Percentiles rank a stretch among this genome's conserved stretches.
Conservation (phyloP, 1,284 basidiomycete genomes). For the Ceraceosorus guamensis region DNA sequence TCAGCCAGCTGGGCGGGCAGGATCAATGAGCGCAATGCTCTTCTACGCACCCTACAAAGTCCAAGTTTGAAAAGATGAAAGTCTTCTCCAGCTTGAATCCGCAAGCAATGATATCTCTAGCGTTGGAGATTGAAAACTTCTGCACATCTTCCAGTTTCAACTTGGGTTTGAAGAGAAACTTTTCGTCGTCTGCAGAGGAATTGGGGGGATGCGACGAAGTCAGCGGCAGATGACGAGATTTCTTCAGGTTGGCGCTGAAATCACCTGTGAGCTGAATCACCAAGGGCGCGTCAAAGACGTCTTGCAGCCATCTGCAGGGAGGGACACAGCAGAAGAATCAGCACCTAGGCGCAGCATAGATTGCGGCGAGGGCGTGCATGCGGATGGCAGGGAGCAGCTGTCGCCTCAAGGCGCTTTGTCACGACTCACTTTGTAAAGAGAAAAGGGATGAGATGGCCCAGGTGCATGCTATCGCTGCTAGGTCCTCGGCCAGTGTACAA, state of each 20-base stretch:
- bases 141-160: constrained; percentile 83
- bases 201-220: background rate
- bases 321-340: constrained; percentile 50
- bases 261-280: constrained; percentile 87
- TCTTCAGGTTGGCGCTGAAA: constrained; percentile 14
- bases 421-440: constrained; percentile 80
- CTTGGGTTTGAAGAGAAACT: constrained; percentile 94
- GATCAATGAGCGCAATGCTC: background rate
- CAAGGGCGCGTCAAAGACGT: constrained; percentile 86
- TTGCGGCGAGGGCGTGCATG: constrained; percentile 8
- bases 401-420: background rate
- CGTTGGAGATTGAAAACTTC: constrained; percentile 75
- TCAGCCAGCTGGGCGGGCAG: background rate
- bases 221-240: background rate
- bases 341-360: constrained; percentile 96
- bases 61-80: constrained; percentile 91
- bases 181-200: constrained; percentile 75
- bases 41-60: constrained; percentile 59
- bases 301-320: constrained; percentile 72
- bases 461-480: constrained; percentile 91
- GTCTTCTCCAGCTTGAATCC: constrained; percentile 89
- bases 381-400: background rate
- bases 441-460: constrained; percentile 97
- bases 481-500: constrained; percentile 96
- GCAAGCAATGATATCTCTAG: constrained; percentile 90